A percentile compares a stretch with the other conserved stretches of the same genome.
Conservation (phyloP, 352 stramenopile species). For the Blastocystis hominis region DNA sequence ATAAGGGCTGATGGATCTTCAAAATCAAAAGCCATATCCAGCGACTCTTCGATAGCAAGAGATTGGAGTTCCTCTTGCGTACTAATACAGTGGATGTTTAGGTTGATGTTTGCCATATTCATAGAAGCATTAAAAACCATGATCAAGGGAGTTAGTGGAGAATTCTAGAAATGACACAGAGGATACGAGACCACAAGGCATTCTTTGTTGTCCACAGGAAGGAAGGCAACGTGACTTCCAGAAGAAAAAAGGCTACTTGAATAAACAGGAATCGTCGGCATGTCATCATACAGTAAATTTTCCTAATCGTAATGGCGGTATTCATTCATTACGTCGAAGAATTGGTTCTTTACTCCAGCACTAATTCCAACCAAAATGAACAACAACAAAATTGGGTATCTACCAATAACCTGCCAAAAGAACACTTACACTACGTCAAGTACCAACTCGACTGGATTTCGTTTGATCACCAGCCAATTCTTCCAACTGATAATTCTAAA, state of each 20-base stretch:
- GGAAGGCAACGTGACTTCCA: not conserved
- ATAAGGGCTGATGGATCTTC: not conserved
- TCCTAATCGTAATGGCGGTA: not conserved
- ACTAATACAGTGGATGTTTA: not conserved
- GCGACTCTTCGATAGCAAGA: not conserved
- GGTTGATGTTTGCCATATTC: not conserved
- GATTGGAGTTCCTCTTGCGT: not conserved
- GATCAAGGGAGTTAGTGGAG: not conserved
- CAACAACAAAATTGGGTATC: conserved; percentile 11
- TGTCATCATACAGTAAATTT: not conserved
- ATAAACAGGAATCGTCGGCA: not conserved
- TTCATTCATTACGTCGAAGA: not conserved
- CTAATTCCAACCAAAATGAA: conserved; percentile 10
- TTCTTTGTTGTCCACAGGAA: not conserved
- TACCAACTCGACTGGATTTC: conserved; percentile 16
- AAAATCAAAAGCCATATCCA: conserved; percentile 6
- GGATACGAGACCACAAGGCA: not conserved
- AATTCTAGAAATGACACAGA: not conserved
- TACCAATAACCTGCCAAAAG: not conserved
- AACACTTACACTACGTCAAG: conserved; percentile 5
- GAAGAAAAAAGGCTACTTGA: not conserved
- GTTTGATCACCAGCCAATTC: conserved; percentile 45
- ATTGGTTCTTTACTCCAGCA: not conserved
- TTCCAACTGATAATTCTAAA: conserved; percentile 12
- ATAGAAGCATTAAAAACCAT: not conserved